Evolutionary conservation across 1,284 basidiomycete species (phyloP).

Genomic region (Apiotrichum gamsii): DNA sequence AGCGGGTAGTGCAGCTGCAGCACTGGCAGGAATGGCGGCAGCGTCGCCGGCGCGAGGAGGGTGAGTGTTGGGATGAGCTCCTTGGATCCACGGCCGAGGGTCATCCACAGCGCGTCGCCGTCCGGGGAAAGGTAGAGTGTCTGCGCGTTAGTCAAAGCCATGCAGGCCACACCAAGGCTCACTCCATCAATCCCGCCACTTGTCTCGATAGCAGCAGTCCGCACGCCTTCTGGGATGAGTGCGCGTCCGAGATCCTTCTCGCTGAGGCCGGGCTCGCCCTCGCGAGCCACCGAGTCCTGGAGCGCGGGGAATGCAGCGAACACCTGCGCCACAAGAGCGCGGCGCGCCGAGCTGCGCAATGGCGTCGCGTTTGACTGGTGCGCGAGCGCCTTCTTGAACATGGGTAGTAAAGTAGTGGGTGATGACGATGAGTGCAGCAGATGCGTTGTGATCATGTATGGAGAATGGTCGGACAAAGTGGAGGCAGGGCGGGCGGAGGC

Average conservation of each 20-base stretch:
- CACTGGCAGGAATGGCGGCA: slow-evolving; percentile 31
- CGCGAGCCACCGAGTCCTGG: slow-evolving; percentile 1
- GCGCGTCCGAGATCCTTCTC: slow-evolving; percentile 38
- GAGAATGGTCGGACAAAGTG: too few relatives aligned
- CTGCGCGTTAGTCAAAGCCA: slow-evolving; percentile 38
- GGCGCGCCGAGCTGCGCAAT: slow-evolving; percentile 41
- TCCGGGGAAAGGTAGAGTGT: slow-evolving; percentile 55
- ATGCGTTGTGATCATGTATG: too few relatives aligned
- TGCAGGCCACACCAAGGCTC: slow-evolving; percentile 1
- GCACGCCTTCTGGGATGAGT: slow-evolving; percentile 42
- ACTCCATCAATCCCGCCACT: slow-evolving; percentile 42
- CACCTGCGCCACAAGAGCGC: slow-evolving; percentile 35
- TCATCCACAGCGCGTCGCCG: slow-evolving; percentile 77
- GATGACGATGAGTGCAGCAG: too few relatives aligned
- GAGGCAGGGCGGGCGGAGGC: too few relatives aligned
- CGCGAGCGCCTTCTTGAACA: slow-evolving; percentile 47
- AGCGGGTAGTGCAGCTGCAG: slow-evolving; percentile 41
- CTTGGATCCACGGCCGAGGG: slow-evolving; percentile 55
- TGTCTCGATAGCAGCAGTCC: slow-evolving; percentile 35
- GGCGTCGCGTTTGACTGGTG: slow-evolving; percentile 46
- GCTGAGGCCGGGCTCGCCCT: slow-evolving; percentile 8
- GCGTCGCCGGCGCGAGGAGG: slow-evolving; percentile 19
- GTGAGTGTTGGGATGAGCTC: slow-evolving; percentile 57
- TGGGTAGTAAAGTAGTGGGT: too few relatives aligned
- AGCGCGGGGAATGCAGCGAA: slow-evolving; percentile 33